Base-by-base conservation (phyloP, 2,329 filamentous ascomycete genomes). In the Chlorencoelia australis region DNA sequence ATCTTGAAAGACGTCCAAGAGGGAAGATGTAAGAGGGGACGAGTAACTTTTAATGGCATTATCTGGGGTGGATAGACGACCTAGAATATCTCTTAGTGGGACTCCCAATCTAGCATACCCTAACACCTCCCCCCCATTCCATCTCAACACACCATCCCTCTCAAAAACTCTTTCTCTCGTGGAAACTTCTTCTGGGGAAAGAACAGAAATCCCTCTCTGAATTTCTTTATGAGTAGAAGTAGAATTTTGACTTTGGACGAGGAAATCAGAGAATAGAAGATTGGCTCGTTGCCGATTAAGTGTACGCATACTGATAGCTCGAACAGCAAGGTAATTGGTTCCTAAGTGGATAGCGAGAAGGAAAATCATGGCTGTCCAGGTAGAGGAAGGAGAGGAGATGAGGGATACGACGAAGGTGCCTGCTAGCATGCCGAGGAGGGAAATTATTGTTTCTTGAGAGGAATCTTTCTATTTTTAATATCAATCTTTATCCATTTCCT, bases 381-480 rank as follows among this genome's bases (percentile, higher is more conserved):
- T 94, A 7, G 79, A 75, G 10, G 67, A 58, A 38, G 78, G 75
- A 32, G 79, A 75, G 34, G 82, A 74, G 15, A 95, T 75, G 44
- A 73, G 66, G 21, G 82, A 81, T 13, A 96, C 83, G 10, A 94
- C 77, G 2, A 94, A 42, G 31, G 80, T 91, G 1, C 91, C 91
- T 10, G 73, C 75, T 34, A 94, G 68, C 73, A 96, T 87, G 2
- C 91, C 91, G 21, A 94, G 44, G 17, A 96, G 67, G 2, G 85
- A 89, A 39, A 98, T 84, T 14, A 94, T 77, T 0, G 89, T 96
- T 61, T 96, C 91, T 62, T 96, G 91, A 47, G 84, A 93, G 9
- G 87, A 87, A 57, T 96, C 89, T 71, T 94, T 79, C 54, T 59
- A 15, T 28, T 22, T 7, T 30, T 9, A n/a, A 29, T 32, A 16